Base-by-base conservation (phyloP, 2,329 filamentous ascomycete species). In the Colletotrichum sp. region DNA sequence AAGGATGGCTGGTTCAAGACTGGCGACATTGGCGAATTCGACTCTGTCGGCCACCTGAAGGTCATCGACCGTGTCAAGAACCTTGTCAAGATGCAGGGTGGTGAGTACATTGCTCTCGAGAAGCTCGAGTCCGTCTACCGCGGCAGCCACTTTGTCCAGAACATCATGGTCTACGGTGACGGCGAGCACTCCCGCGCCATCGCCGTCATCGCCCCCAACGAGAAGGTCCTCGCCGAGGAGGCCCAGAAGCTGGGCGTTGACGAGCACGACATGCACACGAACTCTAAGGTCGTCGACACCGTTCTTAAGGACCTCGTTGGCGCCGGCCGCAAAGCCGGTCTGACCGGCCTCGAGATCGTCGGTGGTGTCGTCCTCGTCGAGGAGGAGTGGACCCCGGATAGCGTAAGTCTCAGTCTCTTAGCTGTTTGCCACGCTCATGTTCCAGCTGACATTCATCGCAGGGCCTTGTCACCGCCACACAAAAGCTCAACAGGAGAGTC, bases 61-160 rank as follows among this genome's bases (percentile, higher is more conserved):
- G 93, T 99, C 83, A 96, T 99, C 82, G 96, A 99, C 85, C 95
- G 96, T 80, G 96, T 98, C 92, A 99, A 99, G 93, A 99, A 99
- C 86, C 89, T 99, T 72, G 95, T 99, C 85, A 99, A 99, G 92
- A 96, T 97, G 78, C 91, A 95, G 78, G 96, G 96, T 76, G 96
- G 96, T 80, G 96, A 99, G 89, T 99, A 99, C 86, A 98, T 99
- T 84, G 97, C 96, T 26, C 91, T 99, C 6, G 96, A 99, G 88
- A 98, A 96, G 89, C 92, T 99, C 75, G 96, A 99, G 87, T 94
- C 96, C 4, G 90, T 98, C 71, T 99, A 98, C 87, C 93, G 96
- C 77, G 93, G 95, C 61, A 92, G 91, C 12, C 90, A 92, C n/a
- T 91, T 94, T 12, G 95, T 98, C 24, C 91, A 91, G 76, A 98